Evolutionary conservation across 1,139 yeast species (phyloP).

Genomic region (Blastobotrys raffinosifermentans): DNA sequence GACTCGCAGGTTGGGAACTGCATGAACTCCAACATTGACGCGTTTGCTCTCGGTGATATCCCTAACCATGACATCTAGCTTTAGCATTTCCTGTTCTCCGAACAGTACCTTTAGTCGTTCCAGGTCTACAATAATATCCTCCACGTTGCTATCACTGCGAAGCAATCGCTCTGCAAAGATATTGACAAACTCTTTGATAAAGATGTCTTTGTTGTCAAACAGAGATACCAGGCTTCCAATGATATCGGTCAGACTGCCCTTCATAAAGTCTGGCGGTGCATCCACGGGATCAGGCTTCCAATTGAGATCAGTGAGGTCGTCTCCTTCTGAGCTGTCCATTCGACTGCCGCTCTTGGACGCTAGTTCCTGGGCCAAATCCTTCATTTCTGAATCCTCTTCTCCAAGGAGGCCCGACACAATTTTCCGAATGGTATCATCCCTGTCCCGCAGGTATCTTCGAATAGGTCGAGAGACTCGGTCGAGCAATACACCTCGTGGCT

Average conservation of each 20-base stretch:
- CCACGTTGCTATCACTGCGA: constrained; percentile 40
- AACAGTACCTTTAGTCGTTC: constrained; percentile 57
- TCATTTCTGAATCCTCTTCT: constrained; percentile 37
- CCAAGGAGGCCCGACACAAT: constrained; percentile 69
- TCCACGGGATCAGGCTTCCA: constrained; percentile 96
- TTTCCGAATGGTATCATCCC: constrained; percentile 67
- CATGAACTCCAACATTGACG: constrained; percentile 26
- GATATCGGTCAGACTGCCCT: constrained; percentile 47
- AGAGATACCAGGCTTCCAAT: constrained; percentile 69
- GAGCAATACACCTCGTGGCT: constrained; percentile 78
- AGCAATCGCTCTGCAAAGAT: constrained; percentile 61
- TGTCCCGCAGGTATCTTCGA: constrained; percentile 55
- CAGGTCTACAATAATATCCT: constrained; percentile 36
- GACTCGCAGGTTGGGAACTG: constrained; percentile 4
- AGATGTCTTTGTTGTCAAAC: constrained; percentile 70
- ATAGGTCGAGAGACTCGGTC: constrained; percentile 76
- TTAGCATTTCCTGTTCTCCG: constrained; percentile 58
- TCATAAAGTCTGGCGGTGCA: constrained; percentile 79
- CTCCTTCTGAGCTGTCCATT: constrained; percentile 19
- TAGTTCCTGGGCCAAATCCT: constrained; percentile 53
- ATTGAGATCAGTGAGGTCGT: constrained; percentile 42
- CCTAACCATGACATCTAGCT: constrained; percentile 77
- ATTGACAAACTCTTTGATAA: constrained; percentile 63
- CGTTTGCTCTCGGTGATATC: constrained; percentile 46
- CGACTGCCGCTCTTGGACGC: constrained; percentile 16